A percentile compares a stretch with the other conserved stretches of the same genome.
These are phyloP conservation scores for Oryza longistaminata DNA, from an alignment of 176 grass and related monocot species.

Conservation along the genomic window DNA sequence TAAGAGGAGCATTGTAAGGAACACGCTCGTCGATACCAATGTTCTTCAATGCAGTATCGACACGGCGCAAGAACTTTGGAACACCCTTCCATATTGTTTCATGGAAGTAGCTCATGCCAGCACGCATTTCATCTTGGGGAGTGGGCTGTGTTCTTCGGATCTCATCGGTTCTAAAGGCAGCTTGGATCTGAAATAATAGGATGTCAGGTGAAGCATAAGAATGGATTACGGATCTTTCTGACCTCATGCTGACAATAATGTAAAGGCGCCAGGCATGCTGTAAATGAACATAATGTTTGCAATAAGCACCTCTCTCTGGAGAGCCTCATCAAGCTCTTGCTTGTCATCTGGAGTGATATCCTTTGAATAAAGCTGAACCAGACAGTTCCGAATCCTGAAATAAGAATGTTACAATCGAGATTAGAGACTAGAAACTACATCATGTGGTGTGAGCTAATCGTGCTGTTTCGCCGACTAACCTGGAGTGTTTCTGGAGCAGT, in stretches of 20 bases:
- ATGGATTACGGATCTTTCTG: neutral
- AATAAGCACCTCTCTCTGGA: slow-evolving; percentile 68
- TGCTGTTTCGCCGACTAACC: slow-evolving; percentile 37
- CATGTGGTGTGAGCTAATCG: neutral
- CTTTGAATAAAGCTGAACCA: slow-evolving; percentile 67
- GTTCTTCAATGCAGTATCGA: slow-evolving; percentile 80
- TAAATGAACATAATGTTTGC: slow-evolving; percentile 15
- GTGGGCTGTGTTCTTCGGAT: slow-evolving; percentile 78
- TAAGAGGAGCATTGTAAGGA: slow-evolving; percentile 86
- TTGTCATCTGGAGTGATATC: slow-evolving; percentile 85
- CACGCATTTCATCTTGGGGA: slow-evolving; percentile 88
- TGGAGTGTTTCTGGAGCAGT: slow-evolving; percentile 71
- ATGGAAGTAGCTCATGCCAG: slow-evolving; percentile 88
- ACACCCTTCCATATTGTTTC: slow-evolving; percentile 94
- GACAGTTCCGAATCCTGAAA: slow-evolving; percentile 67
- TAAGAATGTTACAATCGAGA: slow-evolving; percentile 7
- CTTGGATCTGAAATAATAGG: slow-evolving; percentile 64
- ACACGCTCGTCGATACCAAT: slow-evolving; percentile 80
- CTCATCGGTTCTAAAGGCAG: slow-evolving; percentile 89
- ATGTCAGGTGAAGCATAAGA: slow-evolving; percentile 15
- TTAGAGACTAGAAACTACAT: neutral
- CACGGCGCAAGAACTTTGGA: slow-evolving; percentile 72
- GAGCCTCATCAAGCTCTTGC: slow-evolving; percentile 84
- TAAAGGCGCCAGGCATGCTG: neutral
- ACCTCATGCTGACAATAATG: neutral